Percentiles rank a stretch among this genome's conserved stretches.
Conservation (phyloP, 176 grass and related monocot genomes). For the Musa itinerans region DNA sequence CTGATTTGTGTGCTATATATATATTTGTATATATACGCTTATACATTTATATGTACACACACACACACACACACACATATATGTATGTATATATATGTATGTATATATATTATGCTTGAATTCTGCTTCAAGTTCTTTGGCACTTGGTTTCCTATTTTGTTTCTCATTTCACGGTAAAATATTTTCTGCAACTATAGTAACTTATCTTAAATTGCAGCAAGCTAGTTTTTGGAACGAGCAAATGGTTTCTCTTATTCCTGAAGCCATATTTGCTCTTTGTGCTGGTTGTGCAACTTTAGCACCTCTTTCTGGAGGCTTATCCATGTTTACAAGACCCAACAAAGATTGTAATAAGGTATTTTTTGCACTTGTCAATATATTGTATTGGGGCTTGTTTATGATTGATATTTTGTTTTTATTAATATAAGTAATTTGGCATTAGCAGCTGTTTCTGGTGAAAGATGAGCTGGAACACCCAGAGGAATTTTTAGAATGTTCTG, state of each 20-base stretch:
- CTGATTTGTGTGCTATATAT: too few species aligned
- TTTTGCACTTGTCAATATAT: not conserved
- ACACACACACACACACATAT: too few species aligned
- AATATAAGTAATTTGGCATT: not conserved
- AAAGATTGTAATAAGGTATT: conserved; percentile 41
- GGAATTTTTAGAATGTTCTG: conserved; percentile 47
- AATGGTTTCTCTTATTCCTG: conserved; percentile 62
- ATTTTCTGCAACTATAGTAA: conserved; percentile 1
- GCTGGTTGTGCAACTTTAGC: conserved; percentile 48
- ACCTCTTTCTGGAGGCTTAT: conserved; percentile 42
- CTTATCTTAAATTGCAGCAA: conserved; percentile 41
- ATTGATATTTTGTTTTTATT: conserved; percentile 24
- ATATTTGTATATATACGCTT: too few species aligned
- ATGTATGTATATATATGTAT: too few species aligned
- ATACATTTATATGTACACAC: too few species aligned
- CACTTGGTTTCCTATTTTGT: not conserved
- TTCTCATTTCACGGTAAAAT: not conserved
- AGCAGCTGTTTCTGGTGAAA: conserved; percentile 34
- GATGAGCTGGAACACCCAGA: conserved; percentile 27
- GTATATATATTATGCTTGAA: too few species aligned
- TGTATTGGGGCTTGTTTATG: not conserved
- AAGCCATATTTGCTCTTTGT: conserved; percentile 74
- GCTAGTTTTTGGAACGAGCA: conserved; percentile 59
- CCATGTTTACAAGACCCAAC: conserved; percentile 23
- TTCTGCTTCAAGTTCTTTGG: too few species aligned